Conservation (phyloP, 1,284 basidiomycete genomes). For the Chalciporus sp. region DNA sequence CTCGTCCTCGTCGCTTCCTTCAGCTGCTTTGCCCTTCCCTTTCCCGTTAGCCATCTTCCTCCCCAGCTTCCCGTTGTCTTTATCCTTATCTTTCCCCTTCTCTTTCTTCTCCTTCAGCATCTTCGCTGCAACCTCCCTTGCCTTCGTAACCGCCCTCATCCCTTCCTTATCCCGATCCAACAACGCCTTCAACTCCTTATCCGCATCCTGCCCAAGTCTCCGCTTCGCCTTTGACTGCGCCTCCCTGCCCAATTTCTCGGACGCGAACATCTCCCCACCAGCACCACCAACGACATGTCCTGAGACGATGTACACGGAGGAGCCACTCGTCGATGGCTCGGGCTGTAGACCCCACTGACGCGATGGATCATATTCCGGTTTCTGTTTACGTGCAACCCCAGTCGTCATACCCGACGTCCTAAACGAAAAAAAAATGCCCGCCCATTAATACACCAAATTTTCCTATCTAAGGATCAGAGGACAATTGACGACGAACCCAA, state of each 20-base stretch:
- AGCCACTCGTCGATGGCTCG: conserved; percentile 40
- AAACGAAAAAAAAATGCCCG: conserved; percentile 2
- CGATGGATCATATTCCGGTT: conserved; percentile 63
- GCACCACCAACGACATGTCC: conserved; percentile 66
- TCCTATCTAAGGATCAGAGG: neutral
- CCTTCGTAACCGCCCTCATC: conserved; percentile 58
- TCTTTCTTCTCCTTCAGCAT: conserved; percentile 23
- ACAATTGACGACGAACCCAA: conserved; percentile 53
- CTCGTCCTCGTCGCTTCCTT: conserved; percentile 4
- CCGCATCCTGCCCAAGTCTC: conserved; percentile 58
- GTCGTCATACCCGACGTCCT: conserved; percentile 73
- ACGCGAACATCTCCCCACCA: conserved; percentile 47
- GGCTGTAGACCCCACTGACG: conserved; percentile 75
- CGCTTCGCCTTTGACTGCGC: conserved; percentile 73
- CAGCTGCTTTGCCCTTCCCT: conserved; percentile 5
- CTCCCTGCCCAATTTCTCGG: conserved; percentile 73
- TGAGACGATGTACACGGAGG: conserved; percentile 82
- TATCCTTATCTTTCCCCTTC: conserved; percentile 28
- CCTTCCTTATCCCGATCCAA: conserved; percentile 65
- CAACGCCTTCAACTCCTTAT: conserved; percentile 59
- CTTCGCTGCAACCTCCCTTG: conserved; percentile 46
- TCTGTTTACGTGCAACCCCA: conserved; percentile 48
- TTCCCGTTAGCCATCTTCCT: conserved; percentile 21
- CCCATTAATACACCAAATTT: neutral
- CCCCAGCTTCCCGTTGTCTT: conserved; percentile 7